Percentiles rank a stretch among this genome's conserved stretches.
phyloP scores from a whole-genome alignment of 495 filamentous ascomycete species.

The Penicillium goetzii region DNA sequence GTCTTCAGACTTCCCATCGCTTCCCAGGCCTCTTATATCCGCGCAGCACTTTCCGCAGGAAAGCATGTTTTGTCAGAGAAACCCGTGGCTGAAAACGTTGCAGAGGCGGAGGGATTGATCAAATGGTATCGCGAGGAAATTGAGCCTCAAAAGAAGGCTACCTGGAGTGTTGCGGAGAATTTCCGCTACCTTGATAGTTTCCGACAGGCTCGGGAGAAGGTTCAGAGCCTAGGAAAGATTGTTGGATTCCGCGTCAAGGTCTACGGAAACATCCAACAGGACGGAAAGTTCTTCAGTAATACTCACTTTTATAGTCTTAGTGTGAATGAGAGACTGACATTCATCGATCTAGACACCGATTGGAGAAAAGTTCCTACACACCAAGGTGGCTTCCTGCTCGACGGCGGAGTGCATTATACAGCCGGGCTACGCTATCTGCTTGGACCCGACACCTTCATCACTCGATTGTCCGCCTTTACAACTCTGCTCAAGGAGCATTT shows the following conservation, averaged over 20 bases:
- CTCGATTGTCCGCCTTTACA: slow-evolving; percentile 56
- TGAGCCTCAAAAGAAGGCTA: slow-evolving; percentile 3
- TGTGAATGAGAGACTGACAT: neutral
- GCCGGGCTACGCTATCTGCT: slow-evolving; percentile 60
- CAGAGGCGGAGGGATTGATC: slow-evolving; percentile 57
- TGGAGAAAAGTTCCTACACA: slow-evolving; percentile 69
- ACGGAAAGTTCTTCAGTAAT: slow-evolving; percentile 24
- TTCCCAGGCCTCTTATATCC: slow-evolving; percentile 21
- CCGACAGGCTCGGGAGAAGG: slow-evolving; percentile 51
- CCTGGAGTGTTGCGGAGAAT: slow-evolving; percentile 68
- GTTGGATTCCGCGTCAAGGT: slow-evolving; percentile 59
- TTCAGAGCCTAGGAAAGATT: slow-evolving; percentile 61
- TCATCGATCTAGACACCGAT: slow-evolving; percentile 12
- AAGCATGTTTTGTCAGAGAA: slow-evolving; percentile 79
- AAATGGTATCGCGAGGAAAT: slow-evolving; percentile 52
- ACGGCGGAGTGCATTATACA: slow-evolving; percentile 68
- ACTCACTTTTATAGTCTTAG: neutral
- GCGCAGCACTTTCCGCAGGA: slow-evolving; percentile 55
- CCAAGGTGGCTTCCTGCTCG: slow-evolving; percentile 71
- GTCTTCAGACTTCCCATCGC: slow-evolving; percentile 21
- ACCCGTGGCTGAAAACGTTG: slow-evolving; percentile 64
- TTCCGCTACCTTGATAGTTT: slow-evolving; percentile 63
- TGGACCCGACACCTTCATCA: slow-evolving; percentile 41
- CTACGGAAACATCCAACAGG: slow-evolving; percentile 52
- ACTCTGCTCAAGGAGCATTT: slow-evolving; percentile 56